A percentile compares a stretch with the other conserved stretches of the same genome.
Evolutionary conservation across 768 basidiomycete species (phyloP).

Genomic region (Termitomyces sp.): DNA sequence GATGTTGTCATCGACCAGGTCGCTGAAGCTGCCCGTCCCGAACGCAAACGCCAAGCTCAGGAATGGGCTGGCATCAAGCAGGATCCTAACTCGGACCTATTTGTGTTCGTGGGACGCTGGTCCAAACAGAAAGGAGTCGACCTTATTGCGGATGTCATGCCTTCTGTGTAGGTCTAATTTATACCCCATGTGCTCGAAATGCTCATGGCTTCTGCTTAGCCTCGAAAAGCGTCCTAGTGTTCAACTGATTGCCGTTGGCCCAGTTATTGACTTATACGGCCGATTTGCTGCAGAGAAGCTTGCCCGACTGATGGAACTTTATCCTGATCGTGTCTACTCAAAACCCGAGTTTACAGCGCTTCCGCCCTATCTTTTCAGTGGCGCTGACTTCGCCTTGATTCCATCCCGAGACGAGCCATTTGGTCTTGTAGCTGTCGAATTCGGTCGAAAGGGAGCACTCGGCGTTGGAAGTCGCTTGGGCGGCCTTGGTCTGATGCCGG

Average conservation of each 20-base stretch:
- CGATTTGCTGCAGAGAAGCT: constrained; percentile 95
- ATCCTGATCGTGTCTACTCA: constrained; percentile 91
- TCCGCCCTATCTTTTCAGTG: constrained; percentile 90
- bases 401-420: constrained; percentile 97
- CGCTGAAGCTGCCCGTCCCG: constrained; percentile 88
- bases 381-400: constrained; percentile 93
- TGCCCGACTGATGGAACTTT: constrained; percentile 89
- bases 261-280: constrained; percentile 93
- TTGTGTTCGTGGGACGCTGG: constrained; percentile 97
- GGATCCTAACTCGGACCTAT: constrained; percentile 84
- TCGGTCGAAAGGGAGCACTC: constrained; percentile 93
- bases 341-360: constrained; percentile 95
- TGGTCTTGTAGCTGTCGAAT: constrained; percentile 93
- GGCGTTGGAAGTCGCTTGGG: constrained; percentile 94
- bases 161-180: constrained; percentile 58
- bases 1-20: constrained; percentile 75
- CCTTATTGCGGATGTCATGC: constrained; percentile 95
- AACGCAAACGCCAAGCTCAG: constrained; percentile 87
- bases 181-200: not conserved
- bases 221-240: constrained; percentile 83
- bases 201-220: constrained; percentile 32
- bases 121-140: constrained; percentile 99
- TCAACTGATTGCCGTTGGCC: constrained; percentile 86
- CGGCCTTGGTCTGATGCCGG: constrained; percentile 95
- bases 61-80: constrained; percentile 95